Percentiles rank a stretch among this genome's conserved stretches.
Evolutionary conservation across 2,329 filamentous ascomycete genomes (phyloP).

Genomic region (Clarireedia monteithiana): DNA sequence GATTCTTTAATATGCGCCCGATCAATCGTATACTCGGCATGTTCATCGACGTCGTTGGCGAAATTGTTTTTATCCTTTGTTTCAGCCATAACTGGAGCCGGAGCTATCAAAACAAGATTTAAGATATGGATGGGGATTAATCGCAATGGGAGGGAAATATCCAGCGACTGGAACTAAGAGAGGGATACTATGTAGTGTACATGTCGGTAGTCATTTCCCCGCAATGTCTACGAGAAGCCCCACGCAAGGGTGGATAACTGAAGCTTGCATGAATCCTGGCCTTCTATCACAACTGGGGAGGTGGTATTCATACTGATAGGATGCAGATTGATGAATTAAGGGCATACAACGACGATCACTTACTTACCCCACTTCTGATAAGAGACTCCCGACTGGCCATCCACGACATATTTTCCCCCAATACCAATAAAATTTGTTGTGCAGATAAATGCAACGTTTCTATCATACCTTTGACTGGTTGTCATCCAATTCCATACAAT

Average conservation of each 20-base stretch:
- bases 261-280: neutral
- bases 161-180: too few relatives aligned
- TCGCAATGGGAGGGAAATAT: too few relatives aligned
- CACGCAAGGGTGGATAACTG: neutral
- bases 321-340: neutral
- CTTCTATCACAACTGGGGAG: neutral
- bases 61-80: too few relatives aligned
- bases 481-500: too few relatives aligned
- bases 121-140: too few relatives aligned
- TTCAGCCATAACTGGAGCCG: too few relatives aligned
- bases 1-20: neutral
- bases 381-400: neutral
- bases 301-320: constrained; percentile 1
- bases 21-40: neutral
- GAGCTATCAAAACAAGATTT: too few relatives aligned
- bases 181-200: too few relatives aligned
- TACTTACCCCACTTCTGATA: neutral
- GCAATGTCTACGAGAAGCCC: too few relatives aligned
- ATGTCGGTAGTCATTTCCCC: too few relatives aligned
- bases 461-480: neutral
- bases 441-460: constrained; percentile 6
- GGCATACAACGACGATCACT: neutral
- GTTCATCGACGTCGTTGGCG: too few relatives aligned
- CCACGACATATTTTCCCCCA: neutral
- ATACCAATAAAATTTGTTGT: neutral